Conservation (phyloP, 2,329 filamentous ascomycete genomes). For the Aspergillus flavus region DNA sequence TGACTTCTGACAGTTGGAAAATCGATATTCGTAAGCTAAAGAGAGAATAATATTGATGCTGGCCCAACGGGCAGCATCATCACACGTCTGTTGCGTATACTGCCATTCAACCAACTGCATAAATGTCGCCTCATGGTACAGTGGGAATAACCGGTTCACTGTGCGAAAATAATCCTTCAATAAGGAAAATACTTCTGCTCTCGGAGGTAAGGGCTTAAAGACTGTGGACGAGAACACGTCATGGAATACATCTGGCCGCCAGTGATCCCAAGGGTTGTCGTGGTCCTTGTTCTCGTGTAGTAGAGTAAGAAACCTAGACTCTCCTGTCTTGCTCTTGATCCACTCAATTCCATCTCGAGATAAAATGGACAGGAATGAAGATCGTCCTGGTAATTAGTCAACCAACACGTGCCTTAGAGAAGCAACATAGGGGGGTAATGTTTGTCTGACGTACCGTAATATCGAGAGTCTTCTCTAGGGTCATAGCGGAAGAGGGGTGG, state of each 20-base stretch:
- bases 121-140: conserved; percentile 94
- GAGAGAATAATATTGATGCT: conserved; percentile 88
- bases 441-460: conserved; percentile 56
- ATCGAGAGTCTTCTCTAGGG: conserved; percentile 84
- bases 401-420: background rate
- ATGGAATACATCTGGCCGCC: conserved; percentile 94
- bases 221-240: conserved; percentile 83
- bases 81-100: conserved; percentile 86
- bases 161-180: conserved; percentile 93
- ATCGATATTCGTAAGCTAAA: conserved; percentile 82
- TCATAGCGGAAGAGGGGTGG: conserved; percentile 86
- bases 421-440: background rate
- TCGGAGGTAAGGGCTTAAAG: conserved; percentile 77
- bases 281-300: conserved; percentile 79
- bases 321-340: conserved; percentile 96
- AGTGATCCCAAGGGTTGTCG: conserved; percentile 87
- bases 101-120: conserved; percentile 94
- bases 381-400: conserved; percentile 64
- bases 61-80: conserved; percentile 95
- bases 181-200: conserved; percentile 80
- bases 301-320: conserved; percentile 84
- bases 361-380: conserved; percentile 94
- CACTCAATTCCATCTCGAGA: conserved; percentile 94
- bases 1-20: conserved; percentile 87
- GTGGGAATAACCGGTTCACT: conserved; percentile 95